Evolutionary conservation across 768 basidiomycete species (phyloP).

Genomic region (Hygrophorus pudorinus): DNA sequence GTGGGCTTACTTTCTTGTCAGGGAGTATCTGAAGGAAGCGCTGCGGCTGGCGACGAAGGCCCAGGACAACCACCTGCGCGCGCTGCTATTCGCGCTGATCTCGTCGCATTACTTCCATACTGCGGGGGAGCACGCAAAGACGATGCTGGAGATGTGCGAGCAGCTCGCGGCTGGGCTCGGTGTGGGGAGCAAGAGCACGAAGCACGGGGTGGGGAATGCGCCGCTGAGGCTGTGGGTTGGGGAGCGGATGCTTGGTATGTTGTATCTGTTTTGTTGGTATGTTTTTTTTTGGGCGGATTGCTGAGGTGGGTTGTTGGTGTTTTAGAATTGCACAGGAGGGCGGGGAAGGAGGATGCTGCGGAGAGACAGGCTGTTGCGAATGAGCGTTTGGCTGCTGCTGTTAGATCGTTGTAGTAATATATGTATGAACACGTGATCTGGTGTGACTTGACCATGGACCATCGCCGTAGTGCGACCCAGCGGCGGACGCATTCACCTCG

Average conservation of each 20-base stretch:
- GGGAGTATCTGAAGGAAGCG: slow-evolving; percentile 49
- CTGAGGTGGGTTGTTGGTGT: neutral
- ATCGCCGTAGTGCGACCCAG: too few relatives aligned
- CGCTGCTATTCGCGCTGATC: slow-evolving; percentile 56
- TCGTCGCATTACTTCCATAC: slow-evolving; percentile 67
- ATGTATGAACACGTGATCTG: too few relatives aligned
- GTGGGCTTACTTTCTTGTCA: slow-evolving; percentile 15
- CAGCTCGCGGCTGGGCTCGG: slow-evolving; percentile 66
- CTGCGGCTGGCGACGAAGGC: slow-evolving; percentile 46
- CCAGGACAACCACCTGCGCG: slow-evolving; percentile 66
- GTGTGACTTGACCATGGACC: too few relatives aligned
- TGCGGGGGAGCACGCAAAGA: slow-evolving; percentile 53
- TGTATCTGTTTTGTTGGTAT: neutral
- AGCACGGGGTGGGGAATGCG: slow-evolving; percentile 42
- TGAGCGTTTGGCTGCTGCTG: neutral
- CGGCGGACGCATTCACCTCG: too few relatives aligned
- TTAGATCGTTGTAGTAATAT: too few relatives aligned
- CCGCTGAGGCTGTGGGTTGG: slow-evolving; percentile 65
- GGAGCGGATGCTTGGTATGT: slow-evolving; percentile 54
- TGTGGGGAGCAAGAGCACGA: slow-evolving; percentile 21
- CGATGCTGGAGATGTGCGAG: slow-evolving; percentile 58
- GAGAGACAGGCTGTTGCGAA: slow-evolving; percentile 39
- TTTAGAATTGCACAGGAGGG: slow-evolving; percentile 49
- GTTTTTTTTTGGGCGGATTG: too few relatives aligned
- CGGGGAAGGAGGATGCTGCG: slow-evolving; percentile 38